Percentiles rank a stretch among this genome's conserved stretches.
phyloP scores from a whole-genome alignment of 176 grass and related monocot genomes.

The Oryza punctata region DNA sequence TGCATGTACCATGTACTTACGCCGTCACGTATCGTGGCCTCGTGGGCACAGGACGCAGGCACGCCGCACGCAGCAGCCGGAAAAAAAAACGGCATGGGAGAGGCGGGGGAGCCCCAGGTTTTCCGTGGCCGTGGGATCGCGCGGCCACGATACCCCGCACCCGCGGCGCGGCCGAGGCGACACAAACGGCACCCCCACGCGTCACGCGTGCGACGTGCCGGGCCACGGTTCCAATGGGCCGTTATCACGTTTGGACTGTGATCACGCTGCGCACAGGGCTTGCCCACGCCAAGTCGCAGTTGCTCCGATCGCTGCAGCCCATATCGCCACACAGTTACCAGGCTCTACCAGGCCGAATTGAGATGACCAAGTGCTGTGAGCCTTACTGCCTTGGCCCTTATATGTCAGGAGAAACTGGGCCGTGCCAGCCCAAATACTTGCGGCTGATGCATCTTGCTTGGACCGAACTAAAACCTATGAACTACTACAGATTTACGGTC shows the following conservation, averaged over 20 bases:
- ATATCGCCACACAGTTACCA: background rate
- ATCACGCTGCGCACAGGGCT: background rate
- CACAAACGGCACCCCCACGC: too few species aligned
- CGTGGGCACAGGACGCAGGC: too few species aligned
- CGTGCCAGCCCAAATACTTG: background rate
- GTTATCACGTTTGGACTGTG: background rate
- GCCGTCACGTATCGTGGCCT: too few species aligned
- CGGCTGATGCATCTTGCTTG: background rate
- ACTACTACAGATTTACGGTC: background rate
- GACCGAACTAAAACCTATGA: background rate
- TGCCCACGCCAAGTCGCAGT: background rate
- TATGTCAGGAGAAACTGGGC: background rate
- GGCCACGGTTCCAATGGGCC: background rate
- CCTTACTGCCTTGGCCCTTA: background rate
- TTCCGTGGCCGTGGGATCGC: too few species aligned
- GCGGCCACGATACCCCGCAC: too few species aligned
- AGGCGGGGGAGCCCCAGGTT: too few species aligned
- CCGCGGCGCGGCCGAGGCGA: too few species aligned
- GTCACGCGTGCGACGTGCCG: too few species aligned
- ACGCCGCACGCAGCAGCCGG: too few species aligned
- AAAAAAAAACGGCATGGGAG: too few species aligned
- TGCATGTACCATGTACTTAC: too few species aligned
- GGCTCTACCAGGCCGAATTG: background rate
- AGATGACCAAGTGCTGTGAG: too few species aligned
- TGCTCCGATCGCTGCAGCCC: background rate